Base-by-base conservation (phyloP, 2,329 filamentous ascomycete species). In the Pyrenochaeta sp. region DNA sequence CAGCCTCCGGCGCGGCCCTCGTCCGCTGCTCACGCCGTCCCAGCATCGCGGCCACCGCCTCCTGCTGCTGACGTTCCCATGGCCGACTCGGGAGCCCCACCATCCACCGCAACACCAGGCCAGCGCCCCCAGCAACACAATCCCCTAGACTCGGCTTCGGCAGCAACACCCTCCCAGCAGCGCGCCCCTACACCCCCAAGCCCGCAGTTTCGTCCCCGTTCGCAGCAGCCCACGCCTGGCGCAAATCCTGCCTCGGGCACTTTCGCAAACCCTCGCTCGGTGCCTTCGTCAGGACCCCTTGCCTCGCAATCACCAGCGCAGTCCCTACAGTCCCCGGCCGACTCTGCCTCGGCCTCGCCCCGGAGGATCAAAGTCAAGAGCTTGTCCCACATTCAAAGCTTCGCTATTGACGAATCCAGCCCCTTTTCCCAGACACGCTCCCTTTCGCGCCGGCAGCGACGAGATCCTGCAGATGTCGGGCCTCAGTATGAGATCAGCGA, bases 401-500 rank as follows among this genome's bases (percentile, higher is more conserved):
- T 99, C 52, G 91, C 90, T 18, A 86, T 81, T 53, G 87, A 93
- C 53, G 90, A 96, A 55, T 76, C 78, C 87, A 65, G 84, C 71
- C 56, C 79, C 61, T 72, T 80, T 73, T 69, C 80, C 57, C 79
- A 53, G 75, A 81, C 60, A 40, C 69, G 67, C 54, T 72, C 69
- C 49, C 44, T 68, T 34, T 67, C 70, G 37, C 61, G 70, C 26
- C 71, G 74, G 51, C 69, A 74, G 29, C 66, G 72, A 22, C 68
- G 74, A 58, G 74, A 74, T 51, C 62, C 72, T 21, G 76, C 78
- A 39, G 81, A 83, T 48, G 65, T 74, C 15, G 75, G 77, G 3
- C 79, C 81, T 41, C 82, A 86, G 67, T 99, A 96, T 69, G 94
- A 97, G 72, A 96, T 99, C 61, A 96, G 92, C 74, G 89, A 85